Evolutionary conservation across 495 filamentous ascomycete genomes (phyloP).

Genomic region (Haplographium delicatum): DNA sequence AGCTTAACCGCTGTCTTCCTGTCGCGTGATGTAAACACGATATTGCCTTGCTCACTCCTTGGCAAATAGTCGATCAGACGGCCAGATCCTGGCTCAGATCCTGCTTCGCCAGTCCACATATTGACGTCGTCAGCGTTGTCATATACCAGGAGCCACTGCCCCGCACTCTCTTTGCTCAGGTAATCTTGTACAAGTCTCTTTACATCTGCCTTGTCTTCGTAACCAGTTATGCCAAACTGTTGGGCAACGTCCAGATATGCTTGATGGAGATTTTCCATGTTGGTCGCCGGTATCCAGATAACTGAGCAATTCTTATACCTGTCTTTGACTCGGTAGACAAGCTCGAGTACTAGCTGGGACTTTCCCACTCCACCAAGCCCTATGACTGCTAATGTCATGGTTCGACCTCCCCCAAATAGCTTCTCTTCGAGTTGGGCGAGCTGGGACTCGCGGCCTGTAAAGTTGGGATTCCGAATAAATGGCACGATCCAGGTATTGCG

Average conservation of each 20-base stretch:
- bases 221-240: slow-evolving; percentile 1
- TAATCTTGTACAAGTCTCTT: slow-evolving; percentile 2
- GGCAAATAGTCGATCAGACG: slow-evolving; percentile 9
- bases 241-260: slow-evolving; percentile 9
- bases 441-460: slow-evolving; percentile 10
- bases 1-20: slow-evolving; percentile 2
- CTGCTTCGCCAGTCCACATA: slow-evolving; percentile 6
- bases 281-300: slow-evolving; percentile 14
- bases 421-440: slow-evolving; percentile 1
- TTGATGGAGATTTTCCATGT: slow-evolving; percentile 6
- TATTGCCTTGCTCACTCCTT: background rate
- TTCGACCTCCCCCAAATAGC: background rate
- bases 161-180: slow-evolving; percentile 1
- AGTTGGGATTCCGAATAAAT: slow-evolving; percentile 9
- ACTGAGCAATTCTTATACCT: slow-evolving; percentile 7
- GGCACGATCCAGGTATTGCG: slow-evolving; percentile 6
- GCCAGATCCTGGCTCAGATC: background rate
- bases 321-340: slow-evolving; percentile 7
- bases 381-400: slow-evolving; percentile 7
- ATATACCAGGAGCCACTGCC: slow-evolving; percentile 14
- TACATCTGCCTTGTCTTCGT: slow-evolving; percentile 1
- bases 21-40: slow-evolving; percentile 13
- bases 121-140: slow-evolving; percentile 18
- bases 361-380: slow-evolving; percentile 21
- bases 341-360: slow-evolving; percentile 8